Base-by-base conservation (phyloP, 768 basidiomycete species). In the Trametopsis cervina region DNA sequence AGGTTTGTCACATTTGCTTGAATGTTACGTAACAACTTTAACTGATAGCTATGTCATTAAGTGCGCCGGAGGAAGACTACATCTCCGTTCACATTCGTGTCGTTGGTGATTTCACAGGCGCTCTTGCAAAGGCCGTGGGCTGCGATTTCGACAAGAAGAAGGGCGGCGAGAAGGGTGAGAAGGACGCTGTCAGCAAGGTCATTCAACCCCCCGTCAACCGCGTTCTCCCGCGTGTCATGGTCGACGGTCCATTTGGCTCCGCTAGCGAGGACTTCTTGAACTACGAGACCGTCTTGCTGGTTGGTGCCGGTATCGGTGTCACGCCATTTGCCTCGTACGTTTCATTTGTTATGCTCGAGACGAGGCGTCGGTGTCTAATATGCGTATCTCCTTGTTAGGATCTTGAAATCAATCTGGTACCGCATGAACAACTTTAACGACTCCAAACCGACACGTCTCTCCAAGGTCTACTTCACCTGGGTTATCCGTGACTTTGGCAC, bases 261-360 rank as follows among this genome's bases (percentile, higher is more conserved):
- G 91, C 94, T 7, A 84, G 81, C 36, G 94, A 98, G 64, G 91
- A 94, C 62, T 94, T 88, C 62, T 71, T 89, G 62, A 91, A 90
- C 46, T 93, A 80, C 55, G 92, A 96, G 68, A 87, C 89, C 1
- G 76, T 93, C 27, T 68, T 95, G 25, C 79, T 96, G 33, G 89
- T 94, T 40, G 93, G 91, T 55, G 92, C 88, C 47, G 95, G 94
- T 66, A 97, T 98, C 52, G 94, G 94, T 57, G 92, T 96, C 27
- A 96, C 94, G 0, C 94, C 94, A 2, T 96, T 97, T 58, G 92
- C 94, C 45, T 90, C 88, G 84, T 94, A 61, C 74, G 89, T 63
- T 44, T 49, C 33, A 54, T 37, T 41, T 18, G 0, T 37, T 39
- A 11, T 37, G 26, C 13, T 21, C 45, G 40, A 37, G 18, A 23